Evolutionary conservation across 2,329 filamentous ascomycete genomes (phyloP).

Genomic region (Lasiodiplodia gonubiensis): DNA sequence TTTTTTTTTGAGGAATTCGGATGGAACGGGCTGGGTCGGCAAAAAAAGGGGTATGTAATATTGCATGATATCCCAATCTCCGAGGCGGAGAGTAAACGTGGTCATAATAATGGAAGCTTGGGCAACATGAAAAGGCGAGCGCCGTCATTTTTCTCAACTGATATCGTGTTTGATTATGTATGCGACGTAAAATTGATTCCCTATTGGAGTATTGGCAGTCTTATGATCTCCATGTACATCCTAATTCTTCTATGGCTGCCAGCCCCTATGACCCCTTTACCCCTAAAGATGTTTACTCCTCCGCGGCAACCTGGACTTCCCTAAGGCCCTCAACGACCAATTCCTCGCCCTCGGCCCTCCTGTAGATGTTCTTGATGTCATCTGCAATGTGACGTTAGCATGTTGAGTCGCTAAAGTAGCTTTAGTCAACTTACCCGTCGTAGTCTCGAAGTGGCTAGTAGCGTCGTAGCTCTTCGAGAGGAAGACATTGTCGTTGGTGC

Average conservation of each 20-base stretch:
- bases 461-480: constrained; percentile 99
- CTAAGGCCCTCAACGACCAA: constrained; percentile 86
- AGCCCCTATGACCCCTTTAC: constrained; percentile 13
- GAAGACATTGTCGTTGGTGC: constrained; percentile 87
- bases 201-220: constrained; percentile 25
- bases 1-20: background rate
- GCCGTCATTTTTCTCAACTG: constrained; percentile 5
- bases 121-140: background rate
- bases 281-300: constrained; percentile 57
- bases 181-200: constrained; percentile 26
- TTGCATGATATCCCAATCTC: constrained; percentile 25
- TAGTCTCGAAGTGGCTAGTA: constrained; percentile 96
- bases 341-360: constrained; percentile 80
- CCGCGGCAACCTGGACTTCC: constrained; percentile 75
- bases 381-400: constrained; percentile 61
- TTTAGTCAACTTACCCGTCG: constrained; percentile 58
- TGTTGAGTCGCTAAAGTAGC: constrained; percentile 30
- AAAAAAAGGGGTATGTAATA: constrained; percentile 18
- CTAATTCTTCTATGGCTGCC: constrained; percentile 25
- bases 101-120: constrained; percentile 16
- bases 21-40: background rate
- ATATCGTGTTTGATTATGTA: constrained; percentile 18
- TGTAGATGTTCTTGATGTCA: constrained; percentile 94
- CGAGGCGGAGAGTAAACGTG: constrained; percentile 16
- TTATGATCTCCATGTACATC: constrained; percentile 28